Conservation (phyloP, 1,284 basidiomycete genomes). For the Malassezia dermatis region DNA sequence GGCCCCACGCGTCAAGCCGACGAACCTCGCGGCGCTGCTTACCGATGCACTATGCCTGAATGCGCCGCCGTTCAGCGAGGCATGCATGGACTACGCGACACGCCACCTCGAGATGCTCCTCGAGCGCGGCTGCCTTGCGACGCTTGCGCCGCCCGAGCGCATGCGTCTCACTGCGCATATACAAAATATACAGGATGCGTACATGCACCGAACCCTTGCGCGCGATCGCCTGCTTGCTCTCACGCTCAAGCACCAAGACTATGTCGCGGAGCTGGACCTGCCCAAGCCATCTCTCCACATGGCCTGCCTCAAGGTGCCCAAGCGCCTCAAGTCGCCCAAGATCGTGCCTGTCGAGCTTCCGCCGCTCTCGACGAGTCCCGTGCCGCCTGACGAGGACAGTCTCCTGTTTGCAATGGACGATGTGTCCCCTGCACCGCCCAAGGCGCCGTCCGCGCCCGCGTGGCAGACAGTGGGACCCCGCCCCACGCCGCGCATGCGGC, state of each 20-base stretch:
- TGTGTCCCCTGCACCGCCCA: neutral
- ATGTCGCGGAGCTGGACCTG: conserved; percentile 71
- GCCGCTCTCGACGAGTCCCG: neutral
- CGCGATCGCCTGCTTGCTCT: conserved; percentile 55
- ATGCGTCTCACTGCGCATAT: conserved; percentile 61
- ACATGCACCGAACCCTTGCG: conserved; percentile 60
- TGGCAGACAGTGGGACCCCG: conserved; percentile 4
- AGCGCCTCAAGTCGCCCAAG: conserved; percentile 5
- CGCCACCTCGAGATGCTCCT: conserved; percentile 79
- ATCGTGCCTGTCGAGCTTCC: neutral
- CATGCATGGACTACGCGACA: conserved; percentile 70
- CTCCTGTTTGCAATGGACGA: conserved; percentile 18
- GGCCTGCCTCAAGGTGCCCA: conserved; percentile 32
- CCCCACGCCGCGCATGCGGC: neutral
- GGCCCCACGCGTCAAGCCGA: conserved; percentile 57
- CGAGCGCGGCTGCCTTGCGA: conserved; percentile 66
- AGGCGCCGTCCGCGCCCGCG: neutral
- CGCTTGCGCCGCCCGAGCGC: conserved; percentile 60
- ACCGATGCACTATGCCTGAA: conserved; percentile 72
- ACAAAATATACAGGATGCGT: conserved; percentile 58
- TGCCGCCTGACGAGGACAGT: neutral
- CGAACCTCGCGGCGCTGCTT: conserved; percentile 72
- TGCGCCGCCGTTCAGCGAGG: conserved; percentile 60
- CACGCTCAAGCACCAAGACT: conserved; percentile 61
- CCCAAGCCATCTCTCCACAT: conserved; percentile 54